phyloP scores from a whole-genome alignment of 371 early-diverging fungal species.

The Sporodiniella umbellata region DNA sequence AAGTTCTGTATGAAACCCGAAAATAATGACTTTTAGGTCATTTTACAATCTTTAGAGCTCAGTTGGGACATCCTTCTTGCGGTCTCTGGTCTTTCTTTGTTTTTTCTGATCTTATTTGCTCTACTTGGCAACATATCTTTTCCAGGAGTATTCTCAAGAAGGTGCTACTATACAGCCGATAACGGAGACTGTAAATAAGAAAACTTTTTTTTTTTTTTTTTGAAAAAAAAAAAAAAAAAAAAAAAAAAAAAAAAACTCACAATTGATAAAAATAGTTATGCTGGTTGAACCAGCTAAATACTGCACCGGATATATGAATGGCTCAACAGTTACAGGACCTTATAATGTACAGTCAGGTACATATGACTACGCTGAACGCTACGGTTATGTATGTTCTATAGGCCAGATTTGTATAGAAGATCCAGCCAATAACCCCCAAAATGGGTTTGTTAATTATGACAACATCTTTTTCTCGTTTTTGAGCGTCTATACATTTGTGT shows the following conservation, averaged over 20 bases:
- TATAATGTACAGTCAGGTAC: constrained; percentile 33
- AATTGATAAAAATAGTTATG: constrained; percentile 19
- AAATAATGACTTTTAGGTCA: constrained; percentile 28
- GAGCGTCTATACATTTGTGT: constrained; percentile 51
- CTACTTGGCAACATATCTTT: constrained; percentile 53
- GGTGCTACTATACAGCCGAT: constrained; percentile 34
- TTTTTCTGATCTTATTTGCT: constrained; percentile 56
- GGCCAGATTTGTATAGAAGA: constrained; percentile 52
- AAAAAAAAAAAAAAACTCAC: neutral
- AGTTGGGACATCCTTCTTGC: constrained; percentile 52
- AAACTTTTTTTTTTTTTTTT: neutral
- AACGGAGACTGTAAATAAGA: constrained; percentile 29
- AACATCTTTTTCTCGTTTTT: constrained; percentile 49
- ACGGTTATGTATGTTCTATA: constrained; percentile 35
- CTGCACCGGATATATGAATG: constrained; percentile 58
- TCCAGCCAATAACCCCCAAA: constrained; percentile 39
- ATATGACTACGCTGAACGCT: constrained; percentile 29
- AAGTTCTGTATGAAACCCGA: neutral
- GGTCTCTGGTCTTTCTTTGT: constrained; percentile 52
- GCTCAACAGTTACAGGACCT: constrained; percentile 34
- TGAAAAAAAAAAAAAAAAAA: too few relatives aligned
- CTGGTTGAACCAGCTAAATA: constrained; percentile 43
- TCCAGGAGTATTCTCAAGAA: constrained; percentile 49
- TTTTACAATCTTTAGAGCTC: constrained; percentile 51
- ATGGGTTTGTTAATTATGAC: constrained; percentile 50